Evolutionary conservation across 2,329 filamentous ascomycete species (phyloP), one percentile per base, ranked within the genome.

Genomic region (Colletotrichum musicola): DNA sequence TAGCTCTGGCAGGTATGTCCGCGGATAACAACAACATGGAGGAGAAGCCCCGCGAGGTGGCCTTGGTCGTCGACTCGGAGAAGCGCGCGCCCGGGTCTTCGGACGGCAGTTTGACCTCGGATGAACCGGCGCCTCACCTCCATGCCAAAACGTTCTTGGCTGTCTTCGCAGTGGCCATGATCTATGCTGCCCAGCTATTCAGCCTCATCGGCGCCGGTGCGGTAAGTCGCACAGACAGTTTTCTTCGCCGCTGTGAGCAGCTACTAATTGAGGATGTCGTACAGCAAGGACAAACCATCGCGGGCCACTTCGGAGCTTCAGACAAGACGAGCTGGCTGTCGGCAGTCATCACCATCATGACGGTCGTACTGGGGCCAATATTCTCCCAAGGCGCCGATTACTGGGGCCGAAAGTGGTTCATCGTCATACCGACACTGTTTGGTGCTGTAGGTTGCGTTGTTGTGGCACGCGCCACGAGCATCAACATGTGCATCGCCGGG

Each of bases 331-430:
- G 76, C 18, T 83, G 81, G 81, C 68, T 82, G 27, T 76, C 76
- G 1, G 73, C 76, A 5, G 64, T 75, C 12, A 77, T 83, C 62
- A 74, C 78, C 50, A 81, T 81, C 65, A 57, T 79, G 44, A 51
- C 62, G 42, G 12, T 20, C 3, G 40, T 49, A 10, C 42, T 55
- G 20, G 55, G 75, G 10, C 80, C 78, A 20, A 76, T 79, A 12
- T 74, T 81, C 12, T 79, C 79, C 13, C 81, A 82, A 66, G 81
- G 78, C 0, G 77, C 80, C 20, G 81, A 83, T 71, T 81, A 79
- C 72, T 82, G 80, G 81, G 80, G 81, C n/a, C 76, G 81, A 7
- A 78, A 77, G 73, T 80, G 76, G 77, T 78, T 82, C 62, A 75
- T 83, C n/a, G 74, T 83, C 27, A 57, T 76, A 20, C 73, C 77